A percentile compares a stretch with the other conserved stretches of the same genome.
Evolutionary conservation across 2,329 filamentous ascomycete species (phyloP).

Genomic region (Zymoseptoria brevis): DNA sequence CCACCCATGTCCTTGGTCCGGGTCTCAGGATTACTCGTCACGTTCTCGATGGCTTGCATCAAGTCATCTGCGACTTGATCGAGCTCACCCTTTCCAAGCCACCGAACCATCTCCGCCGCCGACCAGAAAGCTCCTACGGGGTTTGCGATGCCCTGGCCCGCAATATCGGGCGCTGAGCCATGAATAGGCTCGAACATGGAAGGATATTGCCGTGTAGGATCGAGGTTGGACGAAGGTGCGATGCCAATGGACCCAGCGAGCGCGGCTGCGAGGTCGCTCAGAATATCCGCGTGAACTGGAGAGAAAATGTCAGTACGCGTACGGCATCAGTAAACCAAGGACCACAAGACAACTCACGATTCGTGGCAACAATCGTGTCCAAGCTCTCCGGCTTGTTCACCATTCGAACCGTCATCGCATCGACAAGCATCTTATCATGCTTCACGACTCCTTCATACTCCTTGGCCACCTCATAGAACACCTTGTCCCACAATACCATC

Average conservation of each 20-base stretch:
- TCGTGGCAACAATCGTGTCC: slow-evolving; percentile 44
- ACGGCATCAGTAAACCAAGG: neutral
- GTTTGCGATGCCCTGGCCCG: slow-evolving; percentile 55
- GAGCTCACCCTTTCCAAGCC: slow-evolving; percentile 47
- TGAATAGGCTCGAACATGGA: slow-evolving; percentile 58
- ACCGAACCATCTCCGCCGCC: slow-evolving; percentile 58
- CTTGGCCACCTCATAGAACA: slow-evolving; percentile 40
- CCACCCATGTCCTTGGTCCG: slow-evolving; percentile 56
- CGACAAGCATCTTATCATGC: slow-evolving; percentile 44
- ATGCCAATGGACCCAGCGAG: slow-evolving; percentile 65
- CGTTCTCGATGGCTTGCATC: slow-evolving; percentile 54
- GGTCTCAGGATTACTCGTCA: slow-evolving; percentile 45
- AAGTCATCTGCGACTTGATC: slow-evolving; percentile 49
- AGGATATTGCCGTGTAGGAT: slow-evolving; percentile 53
- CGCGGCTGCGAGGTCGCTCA: slow-evolving; percentile 63
- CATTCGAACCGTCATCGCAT: slow-evolving; percentile 45
- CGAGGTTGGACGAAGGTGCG: slow-evolving; percentile 61
- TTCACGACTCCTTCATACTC: slow-evolving; percentile 38
- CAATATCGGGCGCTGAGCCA: slow-evolving; percentile 44
- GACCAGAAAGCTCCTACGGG: slow-evolving; percentile 63
- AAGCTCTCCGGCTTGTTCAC: slow-evolving; percentile 38
- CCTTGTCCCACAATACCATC: slow-evolving; percentile 43
- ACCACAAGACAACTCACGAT: slow-evolving; percentile 35
- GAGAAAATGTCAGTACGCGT: slow-evolving; percentile 8
- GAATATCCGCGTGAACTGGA: slow-evolving; percentile 31